phyloP scores from a whole-genome alignment of 1,284 basidiomycete genomes.

The Leccinum subatratum region DNA sequence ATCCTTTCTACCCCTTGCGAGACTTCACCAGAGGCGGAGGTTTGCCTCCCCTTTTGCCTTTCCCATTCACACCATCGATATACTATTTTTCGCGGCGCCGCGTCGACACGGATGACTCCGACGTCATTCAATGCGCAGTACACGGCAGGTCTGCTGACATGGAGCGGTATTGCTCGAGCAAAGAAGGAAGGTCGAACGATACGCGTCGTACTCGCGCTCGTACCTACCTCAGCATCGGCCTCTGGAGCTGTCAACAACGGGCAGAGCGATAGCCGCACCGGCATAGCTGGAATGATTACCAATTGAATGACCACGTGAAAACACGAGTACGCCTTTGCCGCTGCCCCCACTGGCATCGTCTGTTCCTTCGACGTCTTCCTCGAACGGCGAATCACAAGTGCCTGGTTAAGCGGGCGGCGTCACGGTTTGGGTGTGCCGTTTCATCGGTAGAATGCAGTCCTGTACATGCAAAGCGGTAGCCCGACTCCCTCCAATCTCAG shows the following conservation, averaged over 20 bases:
- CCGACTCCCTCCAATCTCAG: constrained; percentile 27
- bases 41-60: constrained; percentile 38
- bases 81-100: constrained; percentile 35
- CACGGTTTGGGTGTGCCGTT: too few species aligned
- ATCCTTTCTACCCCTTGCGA: constrained; percentile 49
- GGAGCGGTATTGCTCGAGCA: constrained; percentile 52
- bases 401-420: too few species aligned
- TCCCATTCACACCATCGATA: constrained; percentile 26
- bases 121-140: constrained; percentile 68
- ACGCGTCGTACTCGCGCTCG: constrained; percentile 44
- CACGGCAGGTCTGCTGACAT: constrained; percentile 62
- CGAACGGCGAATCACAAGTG: constrained; percentile 19
- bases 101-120: constrained; percentile 72
- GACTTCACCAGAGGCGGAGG: constrained; percentile 63
- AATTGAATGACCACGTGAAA: constrained; percentile 30
- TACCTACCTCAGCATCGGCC: constrained; percentile 31
- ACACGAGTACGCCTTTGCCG: constrained; percentile 31
- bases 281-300: constrained; percentile 11
- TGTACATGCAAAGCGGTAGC: constrained; percentile 26
- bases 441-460: constrained; percentile 33
- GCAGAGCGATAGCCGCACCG: constrained; percentile 15
- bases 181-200: constrained; percentile 51
- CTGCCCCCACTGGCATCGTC: constrained; percentile 17
- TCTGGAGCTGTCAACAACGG: constrained; percentile 28
- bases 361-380: constrained; percentile 24